Evolutionary conservation across 2,329 filamentous ascomycete genomes (phyloP).

Genomic region (Xylaria sp.): DNA sequence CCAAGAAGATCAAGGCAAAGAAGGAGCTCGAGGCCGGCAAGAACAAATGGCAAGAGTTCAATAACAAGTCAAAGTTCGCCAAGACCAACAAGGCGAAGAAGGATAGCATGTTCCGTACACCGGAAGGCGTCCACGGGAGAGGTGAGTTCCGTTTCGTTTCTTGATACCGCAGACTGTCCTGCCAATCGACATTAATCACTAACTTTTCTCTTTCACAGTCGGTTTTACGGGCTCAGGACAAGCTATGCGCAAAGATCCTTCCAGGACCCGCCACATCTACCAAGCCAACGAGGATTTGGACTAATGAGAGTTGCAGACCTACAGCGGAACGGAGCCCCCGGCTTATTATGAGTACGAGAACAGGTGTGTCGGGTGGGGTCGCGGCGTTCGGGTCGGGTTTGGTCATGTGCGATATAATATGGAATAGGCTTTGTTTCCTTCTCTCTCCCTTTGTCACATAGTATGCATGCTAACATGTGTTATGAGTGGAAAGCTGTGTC

Average conservation of each 20-base stretch:
- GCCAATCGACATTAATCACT: conserved; percentile 27
- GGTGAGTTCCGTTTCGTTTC: conserved; percentile 49
- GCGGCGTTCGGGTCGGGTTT: conserved; percentile 20
- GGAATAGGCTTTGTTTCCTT: conserved; percentile 32
- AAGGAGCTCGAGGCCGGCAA: conserved; percentile 88
- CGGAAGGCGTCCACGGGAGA: conserved; percentile 78
- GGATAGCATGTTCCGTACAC: conserved; percentile 95
- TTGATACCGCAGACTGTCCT: neutral
- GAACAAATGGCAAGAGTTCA: conserved; percentile 93
- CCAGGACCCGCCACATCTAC: conserved; percentile 78
- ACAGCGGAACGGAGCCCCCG: conserved; percentile 13
- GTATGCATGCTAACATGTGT: conserved; percentile 33
- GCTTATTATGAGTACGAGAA: conserved; percentile 13
- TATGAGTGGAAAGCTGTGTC: conserved; percentile 18
- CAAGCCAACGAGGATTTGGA: conserved; percentile 70
- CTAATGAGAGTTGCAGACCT: conserved; percentile 39
- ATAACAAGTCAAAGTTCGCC: conserved; percentile 65
- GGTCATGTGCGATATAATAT: conserved; percentile 12
- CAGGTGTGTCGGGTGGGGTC: conserved; percentile 7
- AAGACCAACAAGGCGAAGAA: conserved; percentile 63
- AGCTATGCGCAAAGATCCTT: conserved; percentile 87
- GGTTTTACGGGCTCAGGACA: conserved; percentile 95
- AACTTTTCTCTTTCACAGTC: conserved; percentile 48
- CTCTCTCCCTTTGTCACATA: conserved; percentile 27
- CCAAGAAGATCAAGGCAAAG: conserved; percentile 87